phyloP scores from a whole-genome alignment of 306 rosid species.

The Quercus robur region DNA sequence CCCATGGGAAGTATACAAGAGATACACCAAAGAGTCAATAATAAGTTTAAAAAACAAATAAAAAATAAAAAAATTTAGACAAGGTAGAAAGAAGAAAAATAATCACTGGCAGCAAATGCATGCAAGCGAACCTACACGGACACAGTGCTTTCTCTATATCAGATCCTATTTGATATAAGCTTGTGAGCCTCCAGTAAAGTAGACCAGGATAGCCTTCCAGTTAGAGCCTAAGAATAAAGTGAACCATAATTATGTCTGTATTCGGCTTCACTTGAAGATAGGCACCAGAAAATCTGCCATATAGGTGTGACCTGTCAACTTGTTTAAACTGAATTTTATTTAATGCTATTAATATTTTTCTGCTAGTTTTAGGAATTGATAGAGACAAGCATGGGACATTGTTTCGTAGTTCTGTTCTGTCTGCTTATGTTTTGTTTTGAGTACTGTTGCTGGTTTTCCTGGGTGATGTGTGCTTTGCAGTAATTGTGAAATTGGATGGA shows the following conservation, averaged over 20 bases:
- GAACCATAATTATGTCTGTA: background rate
- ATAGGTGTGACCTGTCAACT: background rate
- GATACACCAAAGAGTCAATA: too few species aligned
- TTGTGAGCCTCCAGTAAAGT: background rate
- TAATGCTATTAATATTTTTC: background rate
- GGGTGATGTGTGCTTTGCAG: background rate
- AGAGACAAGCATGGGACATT: background rate
- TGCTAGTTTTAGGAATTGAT: background rate
- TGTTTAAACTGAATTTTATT: background rate
- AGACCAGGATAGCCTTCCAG: background rate
- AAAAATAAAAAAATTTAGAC: too few species aligned
- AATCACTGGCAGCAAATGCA: too few species aligned
- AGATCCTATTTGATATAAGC: background rate
- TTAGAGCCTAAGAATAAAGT: background rate
- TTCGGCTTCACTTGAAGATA: background rate
- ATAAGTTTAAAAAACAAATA: too few species aligned
- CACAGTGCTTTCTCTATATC: background rate
- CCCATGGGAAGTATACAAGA: too few species aligned
- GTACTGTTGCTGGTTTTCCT: background rate
- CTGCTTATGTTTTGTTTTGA: background rate
- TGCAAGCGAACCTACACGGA: too few species aligned
- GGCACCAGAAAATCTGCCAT: background rate
- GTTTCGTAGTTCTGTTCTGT: background rate
- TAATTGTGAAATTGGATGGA: too few species aligned
- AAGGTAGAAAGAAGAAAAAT: too few species aligned